These are phyloP conservation scores for Agmasoma carcini DNA, from an alignment of 371 early-diverging fungal species.

Conservation along the genomic window DNA sequence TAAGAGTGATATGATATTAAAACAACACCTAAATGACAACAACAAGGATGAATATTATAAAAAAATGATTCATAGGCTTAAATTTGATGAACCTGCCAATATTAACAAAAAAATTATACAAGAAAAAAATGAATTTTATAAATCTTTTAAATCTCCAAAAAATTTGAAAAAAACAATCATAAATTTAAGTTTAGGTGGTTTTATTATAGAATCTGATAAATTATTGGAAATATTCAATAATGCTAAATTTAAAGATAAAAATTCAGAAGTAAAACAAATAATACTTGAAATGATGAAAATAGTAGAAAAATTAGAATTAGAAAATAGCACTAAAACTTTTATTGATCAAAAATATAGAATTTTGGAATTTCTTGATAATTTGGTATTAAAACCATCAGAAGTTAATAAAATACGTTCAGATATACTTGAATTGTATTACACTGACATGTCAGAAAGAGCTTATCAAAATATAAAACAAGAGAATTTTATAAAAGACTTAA, in stretches of 20 bases:
- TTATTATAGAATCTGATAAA: background rate
- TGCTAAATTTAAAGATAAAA: constrained; percentile 4
- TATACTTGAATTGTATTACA: background rate
- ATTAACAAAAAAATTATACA: background rate
- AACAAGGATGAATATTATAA: constrained; percentile 9
- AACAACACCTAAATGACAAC: background rate
- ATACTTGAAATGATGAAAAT: background rate
- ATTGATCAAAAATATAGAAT: constrained; percentile 9
- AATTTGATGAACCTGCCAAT: background rate
- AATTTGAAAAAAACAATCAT: background rate
- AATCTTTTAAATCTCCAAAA: background rate
- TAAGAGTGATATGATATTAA: background rate
- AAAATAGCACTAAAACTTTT: background rate
- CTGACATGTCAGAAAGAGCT: background rate
- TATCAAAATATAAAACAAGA: constrained; percentile 8
- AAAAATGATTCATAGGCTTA: constrained; percentile 6
- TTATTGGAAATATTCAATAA: background rate
- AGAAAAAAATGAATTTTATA: constrained; percentile 21
- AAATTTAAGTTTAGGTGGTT: constrained; percentile 11
- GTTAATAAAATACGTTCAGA: constrained; percentile 7
- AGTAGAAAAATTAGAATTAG: constrained; percentile 3
- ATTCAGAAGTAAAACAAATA: constrained; percentile 6
- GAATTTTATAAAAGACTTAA: background rate
- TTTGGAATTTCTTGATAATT: background rate
- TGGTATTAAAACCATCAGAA: background rate